These are phyloP conservation scores for Rosa multiflora DNA, from an alignment of 306 rosid genomes.

Conservation along the genomic window DNA sequence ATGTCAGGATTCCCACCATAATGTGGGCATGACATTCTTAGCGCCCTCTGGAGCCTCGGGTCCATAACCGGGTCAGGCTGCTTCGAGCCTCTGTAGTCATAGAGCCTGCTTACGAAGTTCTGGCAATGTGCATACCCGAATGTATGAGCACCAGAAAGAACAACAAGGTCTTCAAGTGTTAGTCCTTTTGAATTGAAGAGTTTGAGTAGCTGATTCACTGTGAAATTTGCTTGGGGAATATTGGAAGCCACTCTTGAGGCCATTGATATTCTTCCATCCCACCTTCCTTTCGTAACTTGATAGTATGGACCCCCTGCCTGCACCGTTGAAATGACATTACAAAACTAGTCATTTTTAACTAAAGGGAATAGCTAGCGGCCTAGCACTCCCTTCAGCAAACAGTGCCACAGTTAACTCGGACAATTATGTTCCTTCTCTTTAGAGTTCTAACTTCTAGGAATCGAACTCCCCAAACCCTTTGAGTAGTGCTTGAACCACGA, in stretches of 20 bases:
- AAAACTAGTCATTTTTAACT: not conserved
- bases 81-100: slow-evolving; percentile 48
- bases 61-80: slow-evolving; percentile 72
- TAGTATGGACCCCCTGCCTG: slow-evolving; percentile 93
- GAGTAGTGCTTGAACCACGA: too few relatives aligned
- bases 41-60: slow-evolving; percentile 51
- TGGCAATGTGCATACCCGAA: slow-evolving; percentile 82
- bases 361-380: not conserved
- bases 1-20: slow-evolving; percentile 62
- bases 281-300: slow-evolving; percentile 81
- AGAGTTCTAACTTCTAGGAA: too few relatives aligned
- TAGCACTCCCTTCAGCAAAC: too few relatives aligned
- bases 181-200: slow-evolving; percentile 80
- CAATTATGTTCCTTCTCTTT: too few relatives aligned
- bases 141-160: slow-evolving; percentile 92
- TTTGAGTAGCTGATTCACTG: slow-evolving; percentile 67
- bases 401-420: too few relatives aligned
- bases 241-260: slow-evolving; percentile 71
- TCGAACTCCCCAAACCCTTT: too few relatives aligned
- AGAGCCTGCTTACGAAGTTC: slow-evolving; percentile 59
- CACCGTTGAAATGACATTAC: not conserved
- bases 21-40: slow-evolving; percentile 75
- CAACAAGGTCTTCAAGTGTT: slow-evolving; percentile 61
- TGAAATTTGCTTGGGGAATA: slow-evolving; percentile 75
- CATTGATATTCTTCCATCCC: slow-evolving; percentile 89